phyloP scores from a whole-genome alignment of 768 basidiomycete genomes.

The Megacollybia marginata region DNA sequence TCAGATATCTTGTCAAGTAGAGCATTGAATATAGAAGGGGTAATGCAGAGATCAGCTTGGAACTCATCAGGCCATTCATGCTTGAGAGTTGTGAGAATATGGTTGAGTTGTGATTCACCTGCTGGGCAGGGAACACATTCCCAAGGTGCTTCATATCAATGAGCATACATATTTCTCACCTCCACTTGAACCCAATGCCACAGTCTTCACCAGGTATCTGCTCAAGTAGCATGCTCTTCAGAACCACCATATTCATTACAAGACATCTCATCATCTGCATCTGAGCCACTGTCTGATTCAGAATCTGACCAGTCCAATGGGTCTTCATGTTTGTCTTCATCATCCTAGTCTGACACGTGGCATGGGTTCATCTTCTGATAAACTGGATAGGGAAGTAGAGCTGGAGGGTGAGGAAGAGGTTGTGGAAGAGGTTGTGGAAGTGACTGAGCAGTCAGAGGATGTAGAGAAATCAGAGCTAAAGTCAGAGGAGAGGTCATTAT shows the following conservation, averaged over 20 bases:
- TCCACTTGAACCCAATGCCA: not conserved
- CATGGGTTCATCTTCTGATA: no score
- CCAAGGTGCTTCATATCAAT: slow-evolving; percentile 4
- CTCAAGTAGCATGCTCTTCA: not conserved
- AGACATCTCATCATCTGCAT: slow-evolving; percentile 3
- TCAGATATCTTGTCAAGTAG: slow-evolving; percentile 14
- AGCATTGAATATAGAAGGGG: slow-evolving; percentile 21
- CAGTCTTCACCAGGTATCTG: not conserved
- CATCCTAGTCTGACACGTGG: no score
- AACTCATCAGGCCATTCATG: slow-evolving; percentile 17
- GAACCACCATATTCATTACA: not conserved
- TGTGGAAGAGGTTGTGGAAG: no score
- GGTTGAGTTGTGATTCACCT: slow-evolving; percentile 4
- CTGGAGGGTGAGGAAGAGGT: no score
- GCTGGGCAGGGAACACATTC: slow-evolving; percentile 4
- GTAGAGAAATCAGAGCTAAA: no score
- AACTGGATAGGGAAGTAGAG: no score
- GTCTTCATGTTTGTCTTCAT: no score
- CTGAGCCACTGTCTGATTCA: no score
- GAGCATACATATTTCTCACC: not conserved
- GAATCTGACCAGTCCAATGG: no score
- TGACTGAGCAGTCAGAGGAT: no score
- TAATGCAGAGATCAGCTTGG: slow-evolving; percentile 20
- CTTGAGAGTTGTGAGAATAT: slow-evolving; percentile 15
- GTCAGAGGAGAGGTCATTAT: no score